phyloP scores from a whole-genome alignment of 2,329 filamentous ascomycete genomes.

The Colletotrichum camelliae region DNA sequence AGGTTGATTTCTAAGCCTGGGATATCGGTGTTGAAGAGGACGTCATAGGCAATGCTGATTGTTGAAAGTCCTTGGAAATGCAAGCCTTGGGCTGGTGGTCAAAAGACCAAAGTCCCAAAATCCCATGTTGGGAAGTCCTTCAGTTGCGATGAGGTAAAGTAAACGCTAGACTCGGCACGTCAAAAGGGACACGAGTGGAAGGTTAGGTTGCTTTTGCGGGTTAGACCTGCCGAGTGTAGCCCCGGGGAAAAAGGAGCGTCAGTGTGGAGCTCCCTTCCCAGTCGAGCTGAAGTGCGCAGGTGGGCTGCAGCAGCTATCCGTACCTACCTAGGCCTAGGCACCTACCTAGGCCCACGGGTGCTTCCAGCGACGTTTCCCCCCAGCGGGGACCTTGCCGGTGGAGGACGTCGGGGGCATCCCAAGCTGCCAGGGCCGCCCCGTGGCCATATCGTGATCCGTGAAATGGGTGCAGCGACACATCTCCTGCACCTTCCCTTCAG shows the following conservation, averaged over 20 bases:
- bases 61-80: not conserved
- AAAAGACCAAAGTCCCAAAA: not conserved
- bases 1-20: not conserved
- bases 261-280: constrained; percentile 4
- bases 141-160: not conserved
- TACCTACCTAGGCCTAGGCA: not conserved
- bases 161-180: not conserved
- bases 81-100: not conserved
- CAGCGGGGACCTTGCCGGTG: not conserved
- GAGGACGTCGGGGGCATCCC: not conserved
- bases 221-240: not conserved
- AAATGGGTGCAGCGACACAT: not conserved
- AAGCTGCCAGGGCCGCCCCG: not conserved
- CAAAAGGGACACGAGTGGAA: not conserved
- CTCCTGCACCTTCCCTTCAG: not conserved
- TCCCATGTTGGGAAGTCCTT: not conserved
- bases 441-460: constrained; percentile 16
- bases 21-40: not conserved
- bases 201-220: not conserved
- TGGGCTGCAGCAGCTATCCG: not conserved
- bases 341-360: not conserved
- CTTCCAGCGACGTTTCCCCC: constrained; percentile 1
- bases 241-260: not conserved
- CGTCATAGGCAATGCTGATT: not conserved
- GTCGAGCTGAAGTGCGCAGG: not conserved